A percentile compares a stretch with the other conserved stretches of the same genome.
These are phyloP conservation scores for Linum lewisii DNA, from an alignment of 345 rosid species.

Conservation along the genomic window DNA sequence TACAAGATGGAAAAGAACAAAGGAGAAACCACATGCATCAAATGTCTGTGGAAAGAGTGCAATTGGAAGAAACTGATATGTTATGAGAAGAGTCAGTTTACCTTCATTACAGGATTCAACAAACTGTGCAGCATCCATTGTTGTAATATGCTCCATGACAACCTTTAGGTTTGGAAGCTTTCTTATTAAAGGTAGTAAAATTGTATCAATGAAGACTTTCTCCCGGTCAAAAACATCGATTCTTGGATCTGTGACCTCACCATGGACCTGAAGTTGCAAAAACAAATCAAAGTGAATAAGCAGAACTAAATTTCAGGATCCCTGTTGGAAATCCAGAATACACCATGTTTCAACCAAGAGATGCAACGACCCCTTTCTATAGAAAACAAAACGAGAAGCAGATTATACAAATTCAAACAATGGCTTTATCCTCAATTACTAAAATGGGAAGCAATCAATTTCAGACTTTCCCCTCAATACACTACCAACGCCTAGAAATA, in stretches of 20 bases:
- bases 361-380: no score
- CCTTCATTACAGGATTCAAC: slow-evolving; percentile 83
- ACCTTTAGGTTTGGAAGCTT: slow-evolving; percentile 66
- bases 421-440: no score
- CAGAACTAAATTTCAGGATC: neutral
- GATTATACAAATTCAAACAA: no score
- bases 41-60: neutral
- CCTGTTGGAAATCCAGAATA: neutral
- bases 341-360: neutral
- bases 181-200: slow-evolving; percentile 60
- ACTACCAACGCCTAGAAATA: no score
- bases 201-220: slow-evolving; percentile 71
- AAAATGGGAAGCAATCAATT: no score
- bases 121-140: slow-evolving; percentile 74
- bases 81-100: slow-evolving; percentile 13
- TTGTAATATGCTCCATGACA: slow-evolving; percentile 93
- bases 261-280: slow-evolving; percentile 57
- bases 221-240: slow-evolving; percentile 88
- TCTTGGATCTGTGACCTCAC: slow-evolving; percentile 84
- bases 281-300: slow-evolving; percentile 8
- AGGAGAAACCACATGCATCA: neutral
- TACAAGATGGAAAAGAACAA: slow-evolving; percentile 14
- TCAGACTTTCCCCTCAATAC: no score
- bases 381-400: no score
- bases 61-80: neutral